Percentiles rank a stretch among this genome's conserved stretches.
These are phyloP conservation scores for Dryadomyces quercus-mongolicae DNA, from an alignment of 2,329 filamentous ascomycete genomes.

Conservation along the genomic window DNA sequence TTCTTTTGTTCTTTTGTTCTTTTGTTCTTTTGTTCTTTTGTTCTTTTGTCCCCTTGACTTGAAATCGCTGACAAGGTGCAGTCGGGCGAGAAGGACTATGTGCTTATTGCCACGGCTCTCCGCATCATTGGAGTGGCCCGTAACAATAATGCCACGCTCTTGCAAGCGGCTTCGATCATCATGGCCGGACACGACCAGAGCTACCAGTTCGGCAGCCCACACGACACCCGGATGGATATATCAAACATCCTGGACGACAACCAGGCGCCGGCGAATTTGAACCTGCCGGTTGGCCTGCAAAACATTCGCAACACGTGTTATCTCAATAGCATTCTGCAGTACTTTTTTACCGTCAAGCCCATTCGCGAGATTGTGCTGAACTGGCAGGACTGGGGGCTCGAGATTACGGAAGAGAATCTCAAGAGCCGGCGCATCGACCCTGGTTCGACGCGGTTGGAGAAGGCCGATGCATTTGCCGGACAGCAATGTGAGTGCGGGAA, in stretches of 20 bases:
- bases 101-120: constrained; percentile 9
- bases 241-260: background rate
- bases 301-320: constrained; percentile 99
- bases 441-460: constrained; percentile 18
- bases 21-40: background rate
- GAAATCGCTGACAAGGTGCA: background rate
- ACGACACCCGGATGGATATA: constrained; percentile 6
- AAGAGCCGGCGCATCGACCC: constrained; percentile 33
- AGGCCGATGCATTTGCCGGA: constrained; percentile 24
- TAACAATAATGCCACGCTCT: constrained; percentile 3
- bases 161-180: constrained; percentile 1
- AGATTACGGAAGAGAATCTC: constrained; percentile 51
- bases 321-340: constrained; percentile 90
- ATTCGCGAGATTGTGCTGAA: constrained; percentile 70
- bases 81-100: constrained; percentile 10
- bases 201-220: constrained; percentile 1
- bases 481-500: constrained; percentile 56
- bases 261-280: constrained; percentile 20
- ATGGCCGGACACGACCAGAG: constrained; percentile 5
- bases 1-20: background rate
- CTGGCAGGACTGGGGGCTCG: constrained; percentile 59
- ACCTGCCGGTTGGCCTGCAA: constrained; percentile 71
- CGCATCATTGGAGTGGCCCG: constrained; percentile 6
- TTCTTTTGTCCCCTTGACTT: background rate
- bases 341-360: constrained; percentile 79